These are phyloP conservation scores for Penicillium roqueforti DNA, from an alignment of 495 filamentous ascomycete species.

Conservation along the genomic window DNA sequence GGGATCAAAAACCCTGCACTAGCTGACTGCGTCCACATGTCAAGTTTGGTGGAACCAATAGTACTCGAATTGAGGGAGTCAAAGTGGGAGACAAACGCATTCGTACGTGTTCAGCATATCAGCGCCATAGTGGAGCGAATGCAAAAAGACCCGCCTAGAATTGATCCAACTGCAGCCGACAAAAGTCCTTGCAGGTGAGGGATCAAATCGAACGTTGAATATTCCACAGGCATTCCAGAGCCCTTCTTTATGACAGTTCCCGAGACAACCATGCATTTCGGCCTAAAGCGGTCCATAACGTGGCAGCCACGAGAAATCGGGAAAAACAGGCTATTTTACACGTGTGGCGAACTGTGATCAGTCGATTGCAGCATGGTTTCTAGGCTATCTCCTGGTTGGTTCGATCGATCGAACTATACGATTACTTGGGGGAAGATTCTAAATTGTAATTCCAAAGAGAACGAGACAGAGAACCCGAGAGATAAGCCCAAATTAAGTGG, in stretches of 20 bases:
- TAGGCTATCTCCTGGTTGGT: conserved; percentile 6
- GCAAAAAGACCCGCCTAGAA: background rate
- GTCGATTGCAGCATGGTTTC: conserved; percentile 10
- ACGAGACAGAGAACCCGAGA: background rate
- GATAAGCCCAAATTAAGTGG: background rate
- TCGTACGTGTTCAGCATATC: background rate
- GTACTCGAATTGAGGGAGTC: background rate
- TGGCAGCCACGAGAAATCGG: conserved; percentile 42
- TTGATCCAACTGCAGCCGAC: background rate
- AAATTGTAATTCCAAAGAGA: background rate
- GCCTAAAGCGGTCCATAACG: conserved; percentile 26
- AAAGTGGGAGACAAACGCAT: background rate
- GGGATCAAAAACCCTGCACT: background rate
- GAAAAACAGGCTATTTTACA: conserved; percentile 6
- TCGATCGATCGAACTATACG: conserved; percentile 5
- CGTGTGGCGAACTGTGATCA: conserved; percentile 18
- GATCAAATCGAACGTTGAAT: conserved; percentile 11
- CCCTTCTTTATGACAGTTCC: conserved; percentile 11
- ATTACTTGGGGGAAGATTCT: background rate
- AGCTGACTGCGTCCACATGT: conserved; percentile 2
- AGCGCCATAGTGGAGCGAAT: background rate
- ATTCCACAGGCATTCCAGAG: conserved; percentile 21
- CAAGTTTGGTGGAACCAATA: background rate
- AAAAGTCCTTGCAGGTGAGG: background rate
- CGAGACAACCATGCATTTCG: background rate